Evolutionary conservation across 2,329 filamentous ascomycete species (phyloP).

Genomic region (Tolypocladium ophioglossoides): DNA sequence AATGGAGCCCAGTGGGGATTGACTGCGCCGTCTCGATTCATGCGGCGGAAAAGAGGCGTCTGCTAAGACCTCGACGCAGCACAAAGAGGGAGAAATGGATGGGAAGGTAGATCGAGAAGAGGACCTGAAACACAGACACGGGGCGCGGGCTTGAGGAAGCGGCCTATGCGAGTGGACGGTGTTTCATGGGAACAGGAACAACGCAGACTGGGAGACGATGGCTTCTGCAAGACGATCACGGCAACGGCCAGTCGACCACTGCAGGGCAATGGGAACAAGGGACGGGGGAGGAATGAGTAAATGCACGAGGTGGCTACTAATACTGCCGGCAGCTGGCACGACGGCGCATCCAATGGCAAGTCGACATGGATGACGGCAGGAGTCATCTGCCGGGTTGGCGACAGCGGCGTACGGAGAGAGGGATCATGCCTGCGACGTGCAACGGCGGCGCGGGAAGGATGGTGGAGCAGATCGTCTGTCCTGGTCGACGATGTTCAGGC

Average conservation of each 20-base stretch:
- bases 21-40: neutral
- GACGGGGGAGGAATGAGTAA: neutral
- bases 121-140: neutral
- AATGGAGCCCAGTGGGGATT: neutral
- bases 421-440: neutral
- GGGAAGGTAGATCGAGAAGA: neutral
- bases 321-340: neutral
- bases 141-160: neutral
- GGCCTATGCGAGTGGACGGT: neutral
- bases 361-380: neutral
- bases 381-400: neutral
- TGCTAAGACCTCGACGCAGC: neutral
- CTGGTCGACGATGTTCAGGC: neutral
- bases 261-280: neutral
- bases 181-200: neutral
- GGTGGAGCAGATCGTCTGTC: neutral
- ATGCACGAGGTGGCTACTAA: neutral
- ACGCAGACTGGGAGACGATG: neutral
- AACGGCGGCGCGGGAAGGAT: neutral
- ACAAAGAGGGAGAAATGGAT: neutral
- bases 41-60: neutral
- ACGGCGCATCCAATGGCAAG: neutral
- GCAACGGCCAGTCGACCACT: neutral
- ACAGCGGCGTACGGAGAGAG: neutral
- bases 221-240: neutral